Conservation (phyloP, 2,329 filamentous ascomycete species). For the Botrytis paeoniae region DNA sequence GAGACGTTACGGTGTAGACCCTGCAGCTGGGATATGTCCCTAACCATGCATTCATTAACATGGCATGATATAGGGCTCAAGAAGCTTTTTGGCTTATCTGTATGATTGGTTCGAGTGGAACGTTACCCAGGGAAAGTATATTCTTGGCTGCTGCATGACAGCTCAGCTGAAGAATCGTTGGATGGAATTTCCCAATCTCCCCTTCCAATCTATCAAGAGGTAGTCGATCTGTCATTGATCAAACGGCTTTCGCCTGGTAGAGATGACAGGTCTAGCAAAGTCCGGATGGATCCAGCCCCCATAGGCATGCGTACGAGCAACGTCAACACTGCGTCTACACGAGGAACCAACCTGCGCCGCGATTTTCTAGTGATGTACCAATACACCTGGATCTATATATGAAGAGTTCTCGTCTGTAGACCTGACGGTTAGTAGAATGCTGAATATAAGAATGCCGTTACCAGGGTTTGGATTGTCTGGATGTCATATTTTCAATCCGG, state of each 20-base stretch:
- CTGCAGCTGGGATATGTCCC: conserved; percentile 5
- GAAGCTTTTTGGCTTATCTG: not conserved
- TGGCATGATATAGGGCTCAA: conserved; percentile 1
- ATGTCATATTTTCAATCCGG: not conserved
- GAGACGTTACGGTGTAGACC: conserved; percentile 12
- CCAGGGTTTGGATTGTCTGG: not conserved
- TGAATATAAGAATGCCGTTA: not conserved
- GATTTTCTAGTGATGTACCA: not conserved
- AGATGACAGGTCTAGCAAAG: not conserved
- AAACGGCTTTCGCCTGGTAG: not conserved
- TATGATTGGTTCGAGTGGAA: not conserved
- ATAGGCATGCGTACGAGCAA: not conserved
- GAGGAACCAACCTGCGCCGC: not conserved
- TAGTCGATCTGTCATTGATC: not conserved
- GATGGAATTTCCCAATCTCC: not conserved
- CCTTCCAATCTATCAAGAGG: not conserved
- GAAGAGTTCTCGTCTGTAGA: not conserved
- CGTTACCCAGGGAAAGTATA: not conserved
- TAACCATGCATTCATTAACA: not conserved
- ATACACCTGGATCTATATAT: not conserved
- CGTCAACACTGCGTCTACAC: not conserved
- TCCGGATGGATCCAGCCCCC: not conserved
- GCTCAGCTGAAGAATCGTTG: not conserved
- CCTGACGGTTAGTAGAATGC: not conserved
- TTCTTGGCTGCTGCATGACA: conserved; percentile 6